These are phyloP conservation scores for Extremus antarcticus DNA, from an alignment of 495 filamentous ascomycete genomes.

Conservation along the genomic window DNA sequence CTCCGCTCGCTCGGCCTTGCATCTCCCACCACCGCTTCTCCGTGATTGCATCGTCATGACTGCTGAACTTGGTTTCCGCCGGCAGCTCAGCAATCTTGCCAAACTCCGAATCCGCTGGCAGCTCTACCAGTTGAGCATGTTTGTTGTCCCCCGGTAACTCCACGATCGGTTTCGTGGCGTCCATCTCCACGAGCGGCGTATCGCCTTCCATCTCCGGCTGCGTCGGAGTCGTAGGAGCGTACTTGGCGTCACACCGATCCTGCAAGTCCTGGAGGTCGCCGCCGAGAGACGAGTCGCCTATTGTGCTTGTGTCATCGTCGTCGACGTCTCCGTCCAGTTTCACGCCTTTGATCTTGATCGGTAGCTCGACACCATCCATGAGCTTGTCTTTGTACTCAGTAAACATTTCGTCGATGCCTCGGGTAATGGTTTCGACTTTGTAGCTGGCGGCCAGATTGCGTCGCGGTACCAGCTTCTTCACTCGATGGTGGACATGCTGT, in stretches of 20 bases:
- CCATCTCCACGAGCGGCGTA: background rate
- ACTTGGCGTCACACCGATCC: background rate
- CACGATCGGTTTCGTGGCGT: background rate
- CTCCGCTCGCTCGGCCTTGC: background rate
- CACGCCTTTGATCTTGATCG: background rate
- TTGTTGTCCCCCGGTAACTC: background rate
- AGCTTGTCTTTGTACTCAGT: conserved; percentile 15
- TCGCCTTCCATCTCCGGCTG: background rate
- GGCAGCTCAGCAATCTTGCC: background rate
- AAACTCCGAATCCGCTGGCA: background rate
- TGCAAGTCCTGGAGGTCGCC: background rate
- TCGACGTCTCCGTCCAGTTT: background rate
- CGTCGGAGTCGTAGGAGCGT: background rate
- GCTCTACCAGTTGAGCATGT: too few species aligned
- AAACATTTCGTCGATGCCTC: conserved; percentile 11
- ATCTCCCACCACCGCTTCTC: background rate
- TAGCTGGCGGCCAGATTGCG: conserved; percentile 6
- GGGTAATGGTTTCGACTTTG: conserved; percentile 3
- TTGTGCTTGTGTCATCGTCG: background rate
- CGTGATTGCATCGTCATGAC: background rate
- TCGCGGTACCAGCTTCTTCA: conserved; percentile 17
- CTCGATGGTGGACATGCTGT: conserved; percentile 19
- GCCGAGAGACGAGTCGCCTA: background rate
- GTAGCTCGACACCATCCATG: conserved; percentile 16
- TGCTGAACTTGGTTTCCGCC: background rate